Conservation (phyloP, 2,329 filamentous ascomycete genomes). For the Penicillium decumbens region DNA sequence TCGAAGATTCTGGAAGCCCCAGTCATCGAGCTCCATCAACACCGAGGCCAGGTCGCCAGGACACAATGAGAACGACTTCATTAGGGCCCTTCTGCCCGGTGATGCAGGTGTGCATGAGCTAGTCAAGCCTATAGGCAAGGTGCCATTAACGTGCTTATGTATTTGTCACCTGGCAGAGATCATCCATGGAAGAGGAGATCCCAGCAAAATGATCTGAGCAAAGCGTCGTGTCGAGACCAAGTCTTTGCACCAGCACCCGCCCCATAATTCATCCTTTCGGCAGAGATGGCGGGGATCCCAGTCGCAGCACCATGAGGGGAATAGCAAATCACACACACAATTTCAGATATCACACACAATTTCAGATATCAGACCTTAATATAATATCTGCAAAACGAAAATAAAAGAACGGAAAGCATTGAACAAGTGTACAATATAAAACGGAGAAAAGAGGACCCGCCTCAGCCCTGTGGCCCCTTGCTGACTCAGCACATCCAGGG, state of each 20-base stretch:
- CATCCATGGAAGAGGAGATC: not conserved
- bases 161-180: not conserved
- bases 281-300: slow-evolving; percentile 6
- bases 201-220: not conserved
- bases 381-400: not conserved
- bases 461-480: slow-evolving; percentile 23
- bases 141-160: slow-evolving; percentile 11
- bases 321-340: not conserved
- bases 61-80: not conserved
- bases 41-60: not conserved
- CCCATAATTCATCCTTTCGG: slow-evolving; percentile 16
- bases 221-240: not conserved
- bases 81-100: not conserved
- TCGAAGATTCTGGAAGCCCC: not conserved
- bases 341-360: not conserved
- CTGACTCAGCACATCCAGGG: slow-evolving; percentile 17
- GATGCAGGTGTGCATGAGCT: slow-evolving; percentile 11
- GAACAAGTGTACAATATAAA: not conserved
- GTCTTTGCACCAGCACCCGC: not conserved
- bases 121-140: slow-evolving; percentile 20
- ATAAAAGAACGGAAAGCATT: not conserved
- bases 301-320: not conserved
- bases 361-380: not conserved
- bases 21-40: not conserved
- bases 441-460: slow-evolving; percentile 2